phyloP scores from a whole-genome alignment of 1,284 basidiomycete species.

The Ustilago shanxiensis region DNA sequence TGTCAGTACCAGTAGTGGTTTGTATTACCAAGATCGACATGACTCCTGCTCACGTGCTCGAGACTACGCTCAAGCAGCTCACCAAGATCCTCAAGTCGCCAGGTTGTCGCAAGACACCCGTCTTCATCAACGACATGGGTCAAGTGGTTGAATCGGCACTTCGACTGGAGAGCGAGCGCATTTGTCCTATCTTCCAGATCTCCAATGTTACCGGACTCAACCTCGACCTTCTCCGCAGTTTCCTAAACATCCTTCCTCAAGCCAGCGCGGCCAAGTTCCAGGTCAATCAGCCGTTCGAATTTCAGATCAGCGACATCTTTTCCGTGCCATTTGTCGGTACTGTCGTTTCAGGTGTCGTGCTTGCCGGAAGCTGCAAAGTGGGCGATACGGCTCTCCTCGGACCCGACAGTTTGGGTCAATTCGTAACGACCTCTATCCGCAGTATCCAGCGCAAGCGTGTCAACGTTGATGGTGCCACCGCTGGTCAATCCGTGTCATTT shows the following conservation, averaged over 20 bases:
- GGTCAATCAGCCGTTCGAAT: constrained; percentile 83
- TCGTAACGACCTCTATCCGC: constrained; percentile 83
- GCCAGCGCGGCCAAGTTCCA: constrained; percentile 65
- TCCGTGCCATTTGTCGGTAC: constrained; percentile 93
- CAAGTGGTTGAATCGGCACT: constrained; percentile 62
- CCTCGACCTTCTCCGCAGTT: constrained; percentile 75
- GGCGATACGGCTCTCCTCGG: constrained; percentile 85
- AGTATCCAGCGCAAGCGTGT: constrained; percentile 95
- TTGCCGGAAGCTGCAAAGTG: constrained; percentile 59
- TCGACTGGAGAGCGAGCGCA: constrained; percentile 70
- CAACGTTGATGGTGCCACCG: constrained; percentile 82
- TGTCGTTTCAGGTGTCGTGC: constrained; percentile 91
- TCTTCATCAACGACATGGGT: constrained; percentile 57
- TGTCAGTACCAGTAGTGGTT: constrained; percentile 92
- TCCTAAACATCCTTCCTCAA: constrained; percentile 70
- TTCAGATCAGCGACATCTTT: constrained; percentile 72
- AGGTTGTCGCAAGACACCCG: constrained; percentile 76
- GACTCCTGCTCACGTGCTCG: constrained; percentile 91
- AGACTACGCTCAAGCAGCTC: constrained; percentile 91
- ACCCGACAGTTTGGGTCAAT: constrained; percentile 93
- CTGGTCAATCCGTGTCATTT: constrained; percentile 93
- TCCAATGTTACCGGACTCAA: constrained; percentile 96
- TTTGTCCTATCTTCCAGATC: constrained; percentile 92
- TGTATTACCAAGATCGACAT: constrained; percentile 99
- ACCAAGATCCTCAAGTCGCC: constrained; percentile 92